Conservation (phyloP, 495 filamentous ascomycete genomes). For the Aspergillus hancockii region DNA sequence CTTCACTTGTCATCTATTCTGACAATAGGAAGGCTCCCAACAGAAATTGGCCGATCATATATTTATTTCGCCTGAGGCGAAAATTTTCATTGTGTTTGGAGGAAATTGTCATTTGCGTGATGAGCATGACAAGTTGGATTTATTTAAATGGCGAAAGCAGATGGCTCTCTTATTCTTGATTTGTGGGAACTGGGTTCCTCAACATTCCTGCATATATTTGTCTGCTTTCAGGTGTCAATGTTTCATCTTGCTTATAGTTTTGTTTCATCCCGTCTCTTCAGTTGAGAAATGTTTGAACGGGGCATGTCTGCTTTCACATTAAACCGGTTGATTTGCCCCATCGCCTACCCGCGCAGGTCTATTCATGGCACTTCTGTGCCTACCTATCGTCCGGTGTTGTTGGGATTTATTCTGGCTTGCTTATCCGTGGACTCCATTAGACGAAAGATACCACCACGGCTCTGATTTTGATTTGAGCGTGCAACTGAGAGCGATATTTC, state of each 20-base stretch:
- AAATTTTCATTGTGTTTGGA: conserved; percentile 13
- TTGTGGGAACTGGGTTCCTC: conserved; percentile 4
- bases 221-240: background rate
- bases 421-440: conserved; percentile 6
- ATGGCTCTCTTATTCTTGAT: conserved; percentile 6
- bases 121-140: conserved; percentile 14
- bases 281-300: background rate
- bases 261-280: background rate
- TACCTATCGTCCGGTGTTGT: conserved; percentile 2
- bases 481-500: conserved; percentile 1
- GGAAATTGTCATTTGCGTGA: conserved; percentile 10
- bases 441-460: conserved; percentile 11
- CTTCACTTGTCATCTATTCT: background rate
- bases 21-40: background rate
- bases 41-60: conserved; percentile 2
- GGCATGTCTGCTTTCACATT: background rate
- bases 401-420: conserved; percentile 4
- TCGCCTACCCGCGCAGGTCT: background rate
- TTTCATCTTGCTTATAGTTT: conserved; percentile 1
- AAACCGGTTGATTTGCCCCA: background rate
- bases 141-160: conserved; percentile 11
- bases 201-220: conserved; percentile 12
- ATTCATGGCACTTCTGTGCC: conserved; percentile 1
- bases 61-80: conserved; percentile 8
- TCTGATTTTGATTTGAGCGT: conserved; percentile 1